Percentiles rank a stretch among this genome's conserved stretches.
Evolutionary conservation across 306 rosid genomes (phyloP).

Genomic region (Quercus dentata): DNA sequence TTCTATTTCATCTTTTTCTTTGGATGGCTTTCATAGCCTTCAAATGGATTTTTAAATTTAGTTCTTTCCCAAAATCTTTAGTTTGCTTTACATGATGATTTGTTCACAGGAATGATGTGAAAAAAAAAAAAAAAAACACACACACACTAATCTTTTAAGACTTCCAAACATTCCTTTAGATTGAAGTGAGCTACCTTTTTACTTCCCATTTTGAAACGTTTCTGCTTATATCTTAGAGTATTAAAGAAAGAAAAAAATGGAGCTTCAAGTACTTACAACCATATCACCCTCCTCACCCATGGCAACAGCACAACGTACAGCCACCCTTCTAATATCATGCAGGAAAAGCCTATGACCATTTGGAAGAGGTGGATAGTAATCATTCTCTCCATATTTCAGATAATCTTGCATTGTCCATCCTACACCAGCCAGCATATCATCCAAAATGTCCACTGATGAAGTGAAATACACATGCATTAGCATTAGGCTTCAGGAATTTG

Average conservation of each 20-base stretch:
- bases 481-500: slow-evolving; percentile 18
- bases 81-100: no score
- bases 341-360: slow-evolving; percentile 92
- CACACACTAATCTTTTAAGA: no score
- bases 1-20: no score
- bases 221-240: background rate
- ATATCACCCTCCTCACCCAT: slow-evolving; percentile 99
- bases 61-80: no score
- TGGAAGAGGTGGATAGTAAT: slow-evolving; percentile 92
- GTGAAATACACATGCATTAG: slow-evolving; percentile 16
- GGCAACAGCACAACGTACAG: slow-evolving; percentile 94
- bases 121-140: no score
- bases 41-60: no score
- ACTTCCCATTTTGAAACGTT: background rate
- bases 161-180: background rate
- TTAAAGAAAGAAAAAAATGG: slow-evolving; percentile 17
- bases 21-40: no score
- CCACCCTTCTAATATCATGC: slow-evolving; percentile 87
- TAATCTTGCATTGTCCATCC: slow-evolving; percentile 99
- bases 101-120: no score
- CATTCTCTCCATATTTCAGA: slow-evolving; percentile 85
- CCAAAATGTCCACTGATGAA: slow-evolving; percentile 83
- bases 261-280: slow-evolving; percentile 74
- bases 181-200: slow-evolving; percentile 12
- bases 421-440: slow-evolving; percentile 92